Base-by-base conservation (phyloP, 345 rosid species). In the Adansonia digitata region DNA sequence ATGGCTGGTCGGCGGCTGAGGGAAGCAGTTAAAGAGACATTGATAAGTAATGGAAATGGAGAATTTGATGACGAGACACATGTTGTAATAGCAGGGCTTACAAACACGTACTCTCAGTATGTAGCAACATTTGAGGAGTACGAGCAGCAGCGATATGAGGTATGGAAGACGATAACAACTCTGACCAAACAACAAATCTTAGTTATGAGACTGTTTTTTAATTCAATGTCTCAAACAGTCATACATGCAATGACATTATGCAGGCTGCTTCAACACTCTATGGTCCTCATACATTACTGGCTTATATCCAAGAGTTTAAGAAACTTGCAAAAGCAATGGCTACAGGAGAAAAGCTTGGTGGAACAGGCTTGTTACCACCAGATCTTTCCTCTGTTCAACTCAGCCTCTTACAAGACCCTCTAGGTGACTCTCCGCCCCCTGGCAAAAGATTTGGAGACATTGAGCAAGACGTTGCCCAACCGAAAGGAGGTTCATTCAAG, bases 241-340 rank as follows among this genome's bases (percentile, higher is more conserved):
- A 10, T 42, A 45, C 14, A 34, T 5, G 20, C 5, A 57, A 39
- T 59, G 48, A 64, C 20, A 7, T 10, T n/a, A 24, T 81, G 76
- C 84, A 89, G 87, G 89, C 84, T 45, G 91, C 93, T 63, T 85
- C 93, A 0, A 89, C 93, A 7, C 85, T 89, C 24, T 89, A 89
- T 18, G 93, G 89, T 18, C 93, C 93, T 37, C 79, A 84, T 67
- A 89, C 91, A 3, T 51, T 89, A 71, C 79, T 84, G 6, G 89
- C 91, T 57, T 89, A 85, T 69, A 82, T 84, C 39, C 91, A 89
- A 65, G 87, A 89, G 62, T 89, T 89, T 77, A 79, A 66, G 65
- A 78, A 77, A 77, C 57, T 87, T 35, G 93, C 89, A 43, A 77
- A 60, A 75, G 70, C 88, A 69, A 82, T 89, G 84, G 87, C 88